Base-by-base conservation (phyloP, 1,139 yeast species). In the Suhomyces wounanorum region DNA sequence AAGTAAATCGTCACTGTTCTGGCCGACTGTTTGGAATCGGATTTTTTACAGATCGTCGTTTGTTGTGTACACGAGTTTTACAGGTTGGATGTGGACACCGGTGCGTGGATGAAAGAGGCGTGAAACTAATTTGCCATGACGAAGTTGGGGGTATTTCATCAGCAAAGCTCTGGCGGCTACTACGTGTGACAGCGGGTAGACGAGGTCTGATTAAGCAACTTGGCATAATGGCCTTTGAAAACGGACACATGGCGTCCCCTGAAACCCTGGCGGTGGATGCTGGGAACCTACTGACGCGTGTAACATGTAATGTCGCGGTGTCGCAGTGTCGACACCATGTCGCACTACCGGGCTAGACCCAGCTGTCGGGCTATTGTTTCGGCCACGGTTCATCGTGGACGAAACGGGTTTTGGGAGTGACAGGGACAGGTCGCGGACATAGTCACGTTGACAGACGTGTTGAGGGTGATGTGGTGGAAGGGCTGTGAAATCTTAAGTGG, bases 11-110 rank as follows among this genome's bases (percentile, higher is more conserved):
- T 48, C 48, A 44, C 51, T 44, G 33, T 45, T 43, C 47, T 49
- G 49, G 43, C 43, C 45, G 44, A 28, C 33, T 46, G 52, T 45
- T 42, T 49, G 52, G 52, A 42, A 45, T 49, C 47, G 48, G 40
- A 18, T 49, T 49, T 47, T 49, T 49, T 49, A 48, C 49, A 49
- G 52, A 49, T 49, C 52, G 52, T 49, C 52, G 49, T 49, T 45
- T 46, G 50, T 42, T 33, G 51, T 44, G 43, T 30, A 49, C 52
- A 28, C 44, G 52, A 42, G 45, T 36, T 25, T 49, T 49, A 42
- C 52, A 49, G 52, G 52, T 49, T 49, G 40, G 45, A 47, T 38
- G 40, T 43, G 46, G 50, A 43, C 50, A 47, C 50, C 46, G 38
- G 31, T 47, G 43, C 49, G 37, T 40, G 43, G 42, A 4, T 40